These are phyloP conservation scores for Termitomyces sp. DNA, from an alignment of 768 basidiomycete genomes.

Conservation along the genomic window DNA sequence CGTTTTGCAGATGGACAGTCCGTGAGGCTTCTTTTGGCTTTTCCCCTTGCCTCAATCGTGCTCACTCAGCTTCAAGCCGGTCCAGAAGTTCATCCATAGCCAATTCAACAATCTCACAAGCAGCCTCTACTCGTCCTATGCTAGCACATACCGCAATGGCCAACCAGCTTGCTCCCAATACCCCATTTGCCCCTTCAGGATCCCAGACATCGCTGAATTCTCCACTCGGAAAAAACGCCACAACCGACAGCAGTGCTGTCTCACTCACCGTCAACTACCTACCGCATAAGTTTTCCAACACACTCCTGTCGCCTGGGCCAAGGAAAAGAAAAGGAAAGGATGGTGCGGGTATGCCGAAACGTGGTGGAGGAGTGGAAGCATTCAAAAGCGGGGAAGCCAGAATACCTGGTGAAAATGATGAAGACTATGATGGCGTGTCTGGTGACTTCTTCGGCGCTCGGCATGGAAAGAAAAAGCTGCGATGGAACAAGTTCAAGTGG, in stretches of 20 bases:
- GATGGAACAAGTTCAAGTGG: conserved; percentile 89
- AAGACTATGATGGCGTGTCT: conserved; percentile 50
- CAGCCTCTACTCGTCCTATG: conserved; percentile 20
- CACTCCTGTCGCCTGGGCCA: conserved; percentile 39
- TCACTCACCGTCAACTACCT: conserved; percentile 66
- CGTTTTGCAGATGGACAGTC: conserved; percentile 17
- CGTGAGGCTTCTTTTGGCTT: conserved; percentile 14
- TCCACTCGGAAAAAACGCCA: conserved; percentile 8
- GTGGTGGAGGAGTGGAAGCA: conserved; percentile 71
- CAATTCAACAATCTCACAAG: conserved; percentile 20
- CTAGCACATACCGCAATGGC: conserved; percentile 9
- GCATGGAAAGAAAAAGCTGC: conserved; percentile 38
- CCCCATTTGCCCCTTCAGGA: conserved; percentile 15
- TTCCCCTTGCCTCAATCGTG: conserved; percentile 1
- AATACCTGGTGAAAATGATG: conserved; percentile 49
- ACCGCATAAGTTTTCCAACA: conserved; percentile 64
- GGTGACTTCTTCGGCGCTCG: conserved; percentile 40
- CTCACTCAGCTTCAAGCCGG: conserved; percentile 13
- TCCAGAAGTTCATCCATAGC: conserved; percentile 21
- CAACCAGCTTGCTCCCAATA: conserved; percentile 16
- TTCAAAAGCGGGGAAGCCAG: conserved; percentile 50
- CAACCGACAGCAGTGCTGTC: conserved; percentile 18
- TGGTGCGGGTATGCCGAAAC: conserved; percentile 43
- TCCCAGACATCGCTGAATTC: conserved; percentile 11
- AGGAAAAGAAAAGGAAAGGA: conserved; percentile 33